Conservation (phyloP, 2,329 filamentous ascomycete genomes). For the Fusarium cyanostomum region DNA sequence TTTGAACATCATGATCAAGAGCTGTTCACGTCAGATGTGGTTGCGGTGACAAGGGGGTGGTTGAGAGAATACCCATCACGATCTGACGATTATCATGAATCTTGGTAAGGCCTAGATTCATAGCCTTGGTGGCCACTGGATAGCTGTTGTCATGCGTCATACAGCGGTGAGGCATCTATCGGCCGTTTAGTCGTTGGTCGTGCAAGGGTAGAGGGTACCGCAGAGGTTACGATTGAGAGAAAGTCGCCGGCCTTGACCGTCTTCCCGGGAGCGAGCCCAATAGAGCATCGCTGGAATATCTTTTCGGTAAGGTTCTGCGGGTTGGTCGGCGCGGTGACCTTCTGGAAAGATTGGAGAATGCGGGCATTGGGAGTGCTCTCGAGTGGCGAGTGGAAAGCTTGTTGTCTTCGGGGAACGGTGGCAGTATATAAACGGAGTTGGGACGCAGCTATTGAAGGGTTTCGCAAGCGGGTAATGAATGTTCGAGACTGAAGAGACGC, state of each 20-base stretch:
- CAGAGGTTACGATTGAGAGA: constrained; percentile 70
- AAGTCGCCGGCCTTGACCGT: constrained; percentile 83
- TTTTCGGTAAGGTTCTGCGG: constrained; percentile 91
- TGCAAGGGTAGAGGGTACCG: no score
- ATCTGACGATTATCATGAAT: constrained; percentile 73
- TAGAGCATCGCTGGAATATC: constrained; percentile 84
- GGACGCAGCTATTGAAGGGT: constrained; percentile 14
- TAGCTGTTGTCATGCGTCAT: constrained; percentile 91
- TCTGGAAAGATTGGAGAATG: constrained; percentile 63
- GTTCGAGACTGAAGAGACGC: constrained; percentile 16
- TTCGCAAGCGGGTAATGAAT: constrained; percentile 17
- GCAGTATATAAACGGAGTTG: constrained; percentile 24
- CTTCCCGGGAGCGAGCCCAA: constrained; percentile 80
- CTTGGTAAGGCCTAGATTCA: constrained; percentile 78
- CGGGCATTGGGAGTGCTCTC: constrained; percentile 62
- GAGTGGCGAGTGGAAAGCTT: constrained; percentile 68
- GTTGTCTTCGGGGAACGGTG: constrained; percentile 10
- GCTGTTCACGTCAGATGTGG: no score
- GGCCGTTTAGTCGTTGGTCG: not conserved
- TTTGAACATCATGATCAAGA: constrained; percentile 89
- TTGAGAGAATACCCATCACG: constrained; percentile 8
- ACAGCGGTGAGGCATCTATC: constrained; percentile 72
- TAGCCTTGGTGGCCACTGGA: constrained; percentile 79
- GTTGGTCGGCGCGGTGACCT: constrained; percentile 32
- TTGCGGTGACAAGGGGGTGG: not conserved